Conservation (phyloP, 129 eudicot species). For the Heracleum sosnowskyi region DNA sequence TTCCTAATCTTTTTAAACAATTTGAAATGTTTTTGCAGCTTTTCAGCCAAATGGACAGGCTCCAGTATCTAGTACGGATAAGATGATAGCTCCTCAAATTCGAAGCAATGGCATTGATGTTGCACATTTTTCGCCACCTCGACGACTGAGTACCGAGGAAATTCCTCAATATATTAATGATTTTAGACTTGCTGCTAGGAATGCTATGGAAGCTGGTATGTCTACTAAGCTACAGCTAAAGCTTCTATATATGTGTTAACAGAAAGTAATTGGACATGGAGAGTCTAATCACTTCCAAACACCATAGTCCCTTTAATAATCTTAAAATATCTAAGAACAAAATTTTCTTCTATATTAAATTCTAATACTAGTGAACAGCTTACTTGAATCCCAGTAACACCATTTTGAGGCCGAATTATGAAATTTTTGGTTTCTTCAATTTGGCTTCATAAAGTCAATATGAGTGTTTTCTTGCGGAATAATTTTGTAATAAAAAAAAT, state of each 20-base stretch:
- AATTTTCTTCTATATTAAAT: neutral
- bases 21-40: neutral
- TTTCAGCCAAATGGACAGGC: constrained; percentile 21
- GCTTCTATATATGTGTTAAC: neutral
- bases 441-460: neutral
- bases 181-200: constrained; percentile 23
- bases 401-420: neutral
- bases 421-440: neutral
- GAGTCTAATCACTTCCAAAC: neutral
- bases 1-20: neutral
- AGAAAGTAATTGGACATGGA: neutral
- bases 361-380: neutral
- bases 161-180: constrained; percentile 12
- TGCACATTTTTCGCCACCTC: constrained; percentile 15
- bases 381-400: neutral
- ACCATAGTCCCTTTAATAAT: neutral
- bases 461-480: neutral
- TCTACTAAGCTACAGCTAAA: neutral
- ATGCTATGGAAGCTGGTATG: constrained; percentile 21
- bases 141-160: constrained; percentile 17
- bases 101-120: constrained; percentile 12
- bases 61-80: constrained; percentile 26
- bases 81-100: constrained; percentile 13
- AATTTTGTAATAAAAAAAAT: neutral
- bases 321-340: neutral